Base-by-base conservation (phyloP, 1,284 basidiomycete species). In the Naganishia albida region DNA sequence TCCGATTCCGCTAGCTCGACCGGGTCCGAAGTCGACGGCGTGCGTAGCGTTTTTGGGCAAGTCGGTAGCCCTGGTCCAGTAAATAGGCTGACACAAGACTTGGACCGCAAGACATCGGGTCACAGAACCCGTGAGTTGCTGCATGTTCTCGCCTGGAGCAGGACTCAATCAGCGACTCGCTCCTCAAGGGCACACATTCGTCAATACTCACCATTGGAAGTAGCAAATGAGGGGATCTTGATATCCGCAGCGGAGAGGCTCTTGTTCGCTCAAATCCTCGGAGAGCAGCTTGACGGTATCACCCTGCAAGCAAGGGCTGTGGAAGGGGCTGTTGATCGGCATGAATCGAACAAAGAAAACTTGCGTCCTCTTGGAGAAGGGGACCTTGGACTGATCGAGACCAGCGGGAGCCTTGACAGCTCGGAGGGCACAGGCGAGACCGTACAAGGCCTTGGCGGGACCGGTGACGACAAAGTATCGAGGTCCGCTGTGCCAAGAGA, bases 21-120 rank as follows among this genome's bases (percentile, higher is more conserved):
- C 95, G 0, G 95, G 92, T 66, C 95, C 96, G 75, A 99, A 98
- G 80, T 97, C 96, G 72, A 99, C 81, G 7, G 91, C 89, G 78
- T 99, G 95, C 3, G 95, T 98, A 0, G 93, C 92, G 10, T 87
- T 85, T 64, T 88, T 83, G 1, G 92, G 90, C 85, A 94, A 96
- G 72, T 87, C 83, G 40, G 90, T 93, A 3, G 93, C 93, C 75
- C 88, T 87, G 55, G 84, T 82, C 96, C 96, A 99, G 81, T 95
- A 88, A 72, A 99, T 94, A 23, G 90, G 91, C 57, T 85, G 85
- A 4, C 88, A 90, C 78, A 96, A 95, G 74, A 99, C 94, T 78
- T 96, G 94, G 71, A 93, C 90, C 78, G 88, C 92, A 30, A 97
- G 84, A 0, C 89, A 89, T 38, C 85, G 85, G 43, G 90, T 90